Evolutionary conservation across 106 monocot species (phyloP), one percentile per base, ranked within the genome.

Genomic region (Apostasia ramifera): DNA sequence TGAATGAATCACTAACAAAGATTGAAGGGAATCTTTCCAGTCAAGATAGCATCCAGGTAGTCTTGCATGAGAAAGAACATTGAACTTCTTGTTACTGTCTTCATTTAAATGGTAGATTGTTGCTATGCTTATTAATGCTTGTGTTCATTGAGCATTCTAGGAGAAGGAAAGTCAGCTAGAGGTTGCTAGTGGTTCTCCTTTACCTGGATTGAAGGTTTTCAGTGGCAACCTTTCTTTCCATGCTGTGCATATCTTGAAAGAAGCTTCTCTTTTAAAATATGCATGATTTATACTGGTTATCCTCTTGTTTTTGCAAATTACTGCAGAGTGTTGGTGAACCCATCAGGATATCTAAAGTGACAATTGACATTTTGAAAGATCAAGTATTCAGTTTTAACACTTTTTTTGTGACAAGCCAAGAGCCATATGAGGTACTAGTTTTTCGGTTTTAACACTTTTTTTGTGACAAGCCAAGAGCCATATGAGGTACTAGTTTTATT

Each of bases 321-420:
- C 38, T 48, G 80, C 91, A 91, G 88, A 84, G 82, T 80, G 54
- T 84, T 73, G 89, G 78, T 74, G 86, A 95, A 71, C 58, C 74
- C 66, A 71, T 95, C 61, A 82, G 74, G 65, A 92, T 95, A 50
- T 89, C 95, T 2, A 95, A 95, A 70, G 75, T 69, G 44, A 86
- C 80, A 43, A 81, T 91, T 50, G 95, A 91, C 59, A 74, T 81
- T 66, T 68, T 86, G 26, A 86, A 79, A 74, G 90, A 85, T 58
- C 90, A 86, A 83, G 90, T 86, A 67, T 90, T 90, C 73, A 86
- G 91, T 61, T 95, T 95, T 79, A 86, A 92, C 68, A 92, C 88
- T 50, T 95, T 95, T 70, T 92, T 84, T 78, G 84, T 92, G 40
- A 95, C 95, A 43, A 89, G 83, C 79, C 91, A 92, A 45, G 91